phyloP scores from a whole-genome alignment of 2,329 filamentous ascomycete genomes.

The Penicillium glabrum region DNA sequence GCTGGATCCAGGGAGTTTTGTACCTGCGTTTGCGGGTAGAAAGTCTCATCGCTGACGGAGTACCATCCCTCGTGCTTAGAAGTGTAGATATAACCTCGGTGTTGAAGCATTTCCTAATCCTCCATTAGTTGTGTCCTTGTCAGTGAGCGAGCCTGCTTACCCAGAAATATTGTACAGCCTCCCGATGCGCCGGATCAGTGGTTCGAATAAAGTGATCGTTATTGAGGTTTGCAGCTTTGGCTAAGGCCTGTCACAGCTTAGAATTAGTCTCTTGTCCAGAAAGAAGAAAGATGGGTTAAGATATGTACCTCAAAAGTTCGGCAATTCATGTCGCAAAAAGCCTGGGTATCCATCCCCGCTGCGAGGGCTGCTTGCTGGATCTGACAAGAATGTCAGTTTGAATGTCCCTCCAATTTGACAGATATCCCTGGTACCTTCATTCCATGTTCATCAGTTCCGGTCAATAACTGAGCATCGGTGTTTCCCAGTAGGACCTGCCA shows the following conservation, averaged over 20 bases:
- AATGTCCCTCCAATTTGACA: not conserved
- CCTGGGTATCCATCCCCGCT: conserved; percentile 69
- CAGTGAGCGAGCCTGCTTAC: conserved; percentile 32
- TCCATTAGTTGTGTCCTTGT: conserved; percentile 3
- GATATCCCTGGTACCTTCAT: conserved; percentile 63
- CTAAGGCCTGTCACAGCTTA: conserved; percentile 55
- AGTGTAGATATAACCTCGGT: conserved; percentile 77
- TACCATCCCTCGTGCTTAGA: conserved; percentile 94
- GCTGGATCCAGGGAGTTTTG: conserved; percentile 72
- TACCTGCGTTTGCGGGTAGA: conserved; percentile 78
- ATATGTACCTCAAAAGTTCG: conserved; percentile 66
- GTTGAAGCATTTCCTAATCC: conserved; percentile 63
- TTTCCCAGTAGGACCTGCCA: conserved; percentile 78
- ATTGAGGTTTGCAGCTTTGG: conserved; percentile 65
- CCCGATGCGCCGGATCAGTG: conserved; percentile 76
- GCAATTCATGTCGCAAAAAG: conserved; percentile 86
- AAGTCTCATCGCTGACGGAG: conserved; percentile 93
- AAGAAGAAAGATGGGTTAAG: not conserved
- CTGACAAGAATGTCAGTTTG: conserved; percentile 33
- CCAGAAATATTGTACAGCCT: conserved; percentile 90
- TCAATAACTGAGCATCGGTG: conserved; percentile 69
- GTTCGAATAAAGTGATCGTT: conserved; percentile 92
- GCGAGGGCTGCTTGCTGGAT: conserved; percentile 81
- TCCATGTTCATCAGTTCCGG: conserved; percentile 95
- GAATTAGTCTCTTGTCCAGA: not conserved